phyloP scores from a whole-genome alignment of 2,329 filamentous ascomycete species.

The Ophiocordyceps sinensis region DNA sequence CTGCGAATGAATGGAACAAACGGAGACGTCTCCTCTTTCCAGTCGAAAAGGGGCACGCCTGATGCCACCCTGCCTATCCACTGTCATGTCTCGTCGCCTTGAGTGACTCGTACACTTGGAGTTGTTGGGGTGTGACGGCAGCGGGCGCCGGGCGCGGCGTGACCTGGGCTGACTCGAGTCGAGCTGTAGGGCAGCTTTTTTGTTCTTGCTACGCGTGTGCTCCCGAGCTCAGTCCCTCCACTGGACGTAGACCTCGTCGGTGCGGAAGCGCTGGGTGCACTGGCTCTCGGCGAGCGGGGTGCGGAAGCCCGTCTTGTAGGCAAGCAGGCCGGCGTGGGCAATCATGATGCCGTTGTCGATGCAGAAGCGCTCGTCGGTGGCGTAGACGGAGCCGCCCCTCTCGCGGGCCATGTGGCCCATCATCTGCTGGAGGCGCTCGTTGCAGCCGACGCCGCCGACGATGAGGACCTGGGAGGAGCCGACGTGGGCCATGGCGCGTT shows the following conservation, averaged over 20 bases:
- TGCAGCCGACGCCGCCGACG: slow-evolving; percentile 91
- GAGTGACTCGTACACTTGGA: too few relatives aligned
- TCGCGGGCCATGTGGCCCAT: slow-evolving; percentile 93
- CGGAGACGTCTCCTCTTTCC: too few relatives aligned
- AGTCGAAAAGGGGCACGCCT: too few relatives aligned
- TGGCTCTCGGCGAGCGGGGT: slow-evolving; percentile 69
- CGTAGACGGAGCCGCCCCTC: slow-evolving; percentile 78
- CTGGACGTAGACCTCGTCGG: slow-evolving; percentile 65
- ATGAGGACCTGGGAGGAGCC: slow-evolving; percentile 82
- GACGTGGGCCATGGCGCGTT: slow-evolving; percentile 96
- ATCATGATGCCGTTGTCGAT: slow-evolving; percentile 99
- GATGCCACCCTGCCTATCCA: too few relatives aligned
- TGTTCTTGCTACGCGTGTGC: too few relatives aligned
- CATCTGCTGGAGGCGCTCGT: slow-evolving; percentile 91
- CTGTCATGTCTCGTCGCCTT: too few relatives aligned
- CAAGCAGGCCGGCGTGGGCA: slow-evolving; percentile 82
- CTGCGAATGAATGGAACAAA: too few relatives aligned
- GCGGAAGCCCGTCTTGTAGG: slow-evolving; percentile 65
- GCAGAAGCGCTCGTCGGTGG: slow-evolving; percentile 93
- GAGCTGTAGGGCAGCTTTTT: too few relatives aligned
- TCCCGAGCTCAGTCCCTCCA: slow-evolving; percentile 47
- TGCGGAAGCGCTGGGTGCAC: slow-evolving; percentile 72
- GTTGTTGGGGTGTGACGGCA: too few relatives aligned
- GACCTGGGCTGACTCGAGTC: too few relatives aligned
- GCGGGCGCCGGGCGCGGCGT: too few relatives aligned